Conservation (phyloP, 75 land plant genomes). For the Isoetes taiwanensis region DNA sequence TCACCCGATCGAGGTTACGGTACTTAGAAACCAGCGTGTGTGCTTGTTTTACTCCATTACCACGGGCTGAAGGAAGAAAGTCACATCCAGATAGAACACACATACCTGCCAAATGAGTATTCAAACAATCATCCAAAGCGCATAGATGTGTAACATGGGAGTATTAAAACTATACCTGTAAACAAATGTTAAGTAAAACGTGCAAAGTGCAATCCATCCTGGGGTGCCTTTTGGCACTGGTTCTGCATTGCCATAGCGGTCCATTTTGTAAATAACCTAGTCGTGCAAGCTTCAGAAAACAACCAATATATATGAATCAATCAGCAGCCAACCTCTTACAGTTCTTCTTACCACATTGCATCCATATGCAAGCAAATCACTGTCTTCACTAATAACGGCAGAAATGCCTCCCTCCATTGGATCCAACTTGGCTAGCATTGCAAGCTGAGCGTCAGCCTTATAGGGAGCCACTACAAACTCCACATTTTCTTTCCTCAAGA, state of each 20-base stretch:
- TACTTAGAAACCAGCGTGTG: conserved; percentile 62
- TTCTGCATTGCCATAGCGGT: conserved; percentile 71
- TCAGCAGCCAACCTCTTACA: not conserved
- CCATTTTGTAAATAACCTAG: conserved; percentile 78
- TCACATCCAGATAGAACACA: conserved; percentile 87
- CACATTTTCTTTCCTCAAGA: conserved; percentile 43
- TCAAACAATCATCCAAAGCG: too few relatives aligned
- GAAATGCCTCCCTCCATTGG: conserved; percentile 45
- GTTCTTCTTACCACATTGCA: conserved; percentile 45
- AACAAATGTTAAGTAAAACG: too few relatives aligned
- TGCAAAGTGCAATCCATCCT: too few relatives aligned
- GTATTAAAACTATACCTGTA: too few relatives aligned
- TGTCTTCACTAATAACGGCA: conserved; percentile 84
- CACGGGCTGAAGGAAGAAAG: conserved; percentile 68
- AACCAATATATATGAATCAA: not conserved
- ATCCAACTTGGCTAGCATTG: conserved; percentile 42
- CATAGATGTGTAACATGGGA: too few relatives aligned
- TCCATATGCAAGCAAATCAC: conserved; percentile 78
- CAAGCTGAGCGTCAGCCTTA: conserved; percentile 91
- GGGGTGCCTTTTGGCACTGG: too few relatives aligned
- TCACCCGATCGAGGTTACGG: conserved; percentile 57
- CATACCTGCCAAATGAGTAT: conserved; percentile 54
- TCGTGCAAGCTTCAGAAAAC: conserved; percentile 1
- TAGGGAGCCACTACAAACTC: conserved; percentile 84
- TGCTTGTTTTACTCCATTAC: conserved; percentile 60